Conservation (phyloP, 345 rosid genomes). For the Arabidopsis thaliana region DNA sequence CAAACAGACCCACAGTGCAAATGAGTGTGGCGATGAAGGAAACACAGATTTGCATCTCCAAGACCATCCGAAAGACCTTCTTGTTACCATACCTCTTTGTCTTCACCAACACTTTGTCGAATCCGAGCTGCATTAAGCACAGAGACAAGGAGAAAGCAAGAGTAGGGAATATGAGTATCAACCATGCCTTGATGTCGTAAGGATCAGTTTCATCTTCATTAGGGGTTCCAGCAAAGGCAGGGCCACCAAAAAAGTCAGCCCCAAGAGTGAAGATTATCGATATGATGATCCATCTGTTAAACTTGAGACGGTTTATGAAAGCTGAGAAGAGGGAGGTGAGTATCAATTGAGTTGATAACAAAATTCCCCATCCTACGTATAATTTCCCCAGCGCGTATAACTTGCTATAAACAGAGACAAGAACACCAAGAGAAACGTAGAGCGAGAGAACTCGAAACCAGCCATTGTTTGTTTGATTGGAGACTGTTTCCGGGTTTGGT, state of each 20-base stretch:
- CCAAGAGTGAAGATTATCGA: slow-evolving; percentile 46
- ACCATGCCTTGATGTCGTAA: slow-evolving; percentile 40
- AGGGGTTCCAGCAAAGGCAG: slow-evolving; percentile 41
- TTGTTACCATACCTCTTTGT: slow-evolving; percentile 38
- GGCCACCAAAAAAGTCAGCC: slow-evolving; percentile 9
- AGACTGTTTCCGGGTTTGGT: slow-evolving; percentile 10
- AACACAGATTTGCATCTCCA: slow-evolving; percentile 45
- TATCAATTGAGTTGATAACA: slow-evolving; percentile 55
- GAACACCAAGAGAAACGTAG: slow-evolving; percentile 48
- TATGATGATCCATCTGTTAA: slow-evolving; percentile 53
- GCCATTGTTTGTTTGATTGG: neutral
- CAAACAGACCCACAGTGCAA: slow-evolving; percentile 37
- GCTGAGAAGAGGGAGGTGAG: slow-evolving; percentile 54
- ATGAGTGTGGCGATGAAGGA: slow-evolving; percentile 37
- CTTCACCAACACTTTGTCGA: slow-evolving; percentile 36
- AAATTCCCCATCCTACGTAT: slow-evolving; percentile 50
- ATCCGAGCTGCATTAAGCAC: slow-evolving; percentile 41
- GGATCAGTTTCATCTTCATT: slow-evolving; percentile 36
- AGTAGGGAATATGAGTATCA: slow-evolving; percentile 37
- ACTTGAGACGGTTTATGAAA: slow-evolving; percentile 55
- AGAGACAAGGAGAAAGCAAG: slow-evolving; percentile 46
- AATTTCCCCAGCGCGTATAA: slow-evolving; percentile 41
- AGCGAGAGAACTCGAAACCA: slow-evolving; percentile 36
- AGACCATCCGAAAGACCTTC: slow-evolving; percentile 43
- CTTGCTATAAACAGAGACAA: slow-evolving; percentile 45